These are phyloP conservation scores for Penicillium psychrosexuale DNA, from an alignment of 2,329 filamentous ascomycete species.

Conservation along the genomic window DNA sequence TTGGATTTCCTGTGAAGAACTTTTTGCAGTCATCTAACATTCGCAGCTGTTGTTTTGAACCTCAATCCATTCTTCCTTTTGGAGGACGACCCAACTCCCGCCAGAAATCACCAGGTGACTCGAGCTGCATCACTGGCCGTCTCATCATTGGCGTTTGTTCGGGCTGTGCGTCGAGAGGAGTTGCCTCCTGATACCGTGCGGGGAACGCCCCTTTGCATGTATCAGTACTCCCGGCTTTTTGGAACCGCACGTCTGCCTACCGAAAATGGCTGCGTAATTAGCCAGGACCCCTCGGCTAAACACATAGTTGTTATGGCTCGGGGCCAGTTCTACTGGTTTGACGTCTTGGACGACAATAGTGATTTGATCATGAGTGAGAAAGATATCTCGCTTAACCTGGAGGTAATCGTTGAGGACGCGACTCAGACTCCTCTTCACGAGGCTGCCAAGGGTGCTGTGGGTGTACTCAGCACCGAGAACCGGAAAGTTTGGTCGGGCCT, in stretches of 20 bases:
- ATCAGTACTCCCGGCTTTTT: constrained; percentile 93
- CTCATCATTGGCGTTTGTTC: constrained; percentile 86
- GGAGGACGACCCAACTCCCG: constrained; percentile 95
- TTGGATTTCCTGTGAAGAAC: background rate
- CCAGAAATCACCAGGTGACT: constrained; percentile 93
- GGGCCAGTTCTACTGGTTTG: constrained; percentile 98
- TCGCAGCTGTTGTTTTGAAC: constrained; percentile 78
- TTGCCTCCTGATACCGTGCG: constrained; percentile 82
- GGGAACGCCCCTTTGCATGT: constrained; percentile 90
- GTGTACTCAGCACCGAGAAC: constrained; percentile 93
- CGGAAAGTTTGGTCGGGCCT: constrained; percentile 93
- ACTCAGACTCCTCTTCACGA: constrained; percentile 86
- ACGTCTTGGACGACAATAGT: constrained; percentile 89
- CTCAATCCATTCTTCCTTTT: constrained; percentile 96
- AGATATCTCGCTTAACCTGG: constrained; percentile 84
- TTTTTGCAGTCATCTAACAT: constrained; percentile 9
- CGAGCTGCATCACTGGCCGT: constrained; percentile 87
- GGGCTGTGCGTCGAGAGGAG: constrained; percentile 89
- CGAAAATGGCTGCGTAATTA: constrained; percentile 91
- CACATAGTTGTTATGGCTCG: constrained; percentile 91
- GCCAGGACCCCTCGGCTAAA: constrained; percentile 87
- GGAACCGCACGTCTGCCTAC: constrained; percentile 93
- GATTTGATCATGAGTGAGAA: constrained; percentile 97
- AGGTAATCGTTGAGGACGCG: constrained; percentile 89
- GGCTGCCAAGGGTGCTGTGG: constrained; percentile 89